Evolutionary conservation across 768 basidiomycete genomes (phyloP).

Genomic region (Paxillus ammoniavirescens): DNA sequence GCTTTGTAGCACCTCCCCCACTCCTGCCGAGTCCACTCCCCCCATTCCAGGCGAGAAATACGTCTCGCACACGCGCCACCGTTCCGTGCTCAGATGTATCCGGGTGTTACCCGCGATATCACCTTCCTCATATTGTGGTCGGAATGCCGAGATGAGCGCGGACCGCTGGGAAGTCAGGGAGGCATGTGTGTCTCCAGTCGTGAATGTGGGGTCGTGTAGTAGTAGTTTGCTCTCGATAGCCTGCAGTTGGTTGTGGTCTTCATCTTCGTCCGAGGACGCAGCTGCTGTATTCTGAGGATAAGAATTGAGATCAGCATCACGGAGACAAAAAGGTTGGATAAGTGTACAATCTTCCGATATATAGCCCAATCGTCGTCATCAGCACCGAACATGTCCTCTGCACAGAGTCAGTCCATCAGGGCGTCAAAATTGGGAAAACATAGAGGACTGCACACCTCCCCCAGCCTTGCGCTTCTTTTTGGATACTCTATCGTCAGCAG

Average conservation of each 20-base stretch:
- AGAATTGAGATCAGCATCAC: neutral
- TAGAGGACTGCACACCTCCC: constrained; percentile 52
- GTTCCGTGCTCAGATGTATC: constrained; percentile 87
- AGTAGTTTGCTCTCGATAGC: constrained; percentile 80
- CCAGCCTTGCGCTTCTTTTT: constrained; percentile 85
- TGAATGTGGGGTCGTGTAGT: constrained; percentile 82
- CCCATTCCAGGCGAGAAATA: constrained; percentile 95
- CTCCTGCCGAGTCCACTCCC: constrained; percentile 89
- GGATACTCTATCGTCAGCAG: constrained; percentile 78
- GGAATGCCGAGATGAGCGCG: constrained; percentile 83
- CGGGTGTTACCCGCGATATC: constrained; percentile 69
- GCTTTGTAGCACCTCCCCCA: constrained; percentile 89
- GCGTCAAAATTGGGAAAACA: neutral
- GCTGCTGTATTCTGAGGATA: constrained; percentile 58
- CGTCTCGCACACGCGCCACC: constrained; percentile 88
- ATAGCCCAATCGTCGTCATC: constrained; percentile 98
- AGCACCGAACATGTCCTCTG: constrained; percentile 91
- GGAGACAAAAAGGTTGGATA: neutral
- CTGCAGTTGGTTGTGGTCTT: constrained; percentile 68
- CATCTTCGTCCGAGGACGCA: constrained; percentile 88
- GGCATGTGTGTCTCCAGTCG: constrained; percentile 75
- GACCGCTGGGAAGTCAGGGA: constrained; percentile 75
- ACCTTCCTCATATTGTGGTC: constrained; percentile 74
- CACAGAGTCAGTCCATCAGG: constrained; percentile 2
- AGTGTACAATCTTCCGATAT: constrained; percentile 89